A percentile compares a stretch with the other conserved stretches of the same genome.
These are phyloP conservation scores for Harringtonia aguacate DNA, from an alignment of 2,329 filamentous ascomycete species.

Conservation along the genomic window DNA sequence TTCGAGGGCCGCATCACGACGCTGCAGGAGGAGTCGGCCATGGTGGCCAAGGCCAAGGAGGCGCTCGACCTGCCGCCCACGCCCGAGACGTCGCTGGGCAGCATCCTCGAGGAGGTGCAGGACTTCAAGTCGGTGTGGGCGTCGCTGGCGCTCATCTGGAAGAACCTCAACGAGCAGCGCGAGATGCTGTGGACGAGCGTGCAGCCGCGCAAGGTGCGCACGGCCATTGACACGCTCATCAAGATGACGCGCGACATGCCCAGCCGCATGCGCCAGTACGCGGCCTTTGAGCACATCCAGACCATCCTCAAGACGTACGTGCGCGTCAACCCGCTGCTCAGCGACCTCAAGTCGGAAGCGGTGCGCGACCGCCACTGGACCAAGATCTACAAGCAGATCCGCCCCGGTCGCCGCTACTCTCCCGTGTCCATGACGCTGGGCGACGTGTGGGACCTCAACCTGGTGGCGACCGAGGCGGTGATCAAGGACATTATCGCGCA, in stretches of 20 bases:
- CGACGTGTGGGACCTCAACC: slow-evolving; percentile 95
- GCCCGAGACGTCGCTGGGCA: slow-evolving; percentile 69
- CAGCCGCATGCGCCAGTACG: slow-evolving; percentile 96
- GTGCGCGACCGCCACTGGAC: slow-evolving; percentile 95
- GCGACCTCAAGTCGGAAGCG: slow-evolving; percentile 90
- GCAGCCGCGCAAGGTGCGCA: slow-evolving; percentile 83
- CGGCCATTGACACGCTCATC: slow-evolving; percentile 80
- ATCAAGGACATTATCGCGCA: slow-evolving; percentile 92
- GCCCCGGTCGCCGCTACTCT: slow-evolving; percentile 87
- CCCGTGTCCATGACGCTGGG: slow-evolving; percentile 92
- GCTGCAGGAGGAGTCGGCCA: slow-evolving; percentile 78
- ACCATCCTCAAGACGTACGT: slow-evolving; percentile 77
- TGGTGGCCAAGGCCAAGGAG: slow-evolving; percentile 94
- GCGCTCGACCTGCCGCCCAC: slow-evolving; percentile 80
- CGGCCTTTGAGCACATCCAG: slow-evolving; percentile 98
- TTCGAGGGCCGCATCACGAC: slow-evolving; percentile 81
- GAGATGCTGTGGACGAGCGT: slow-evolving; percentile 93
- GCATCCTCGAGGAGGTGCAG: slow-evolving; percentile 88
- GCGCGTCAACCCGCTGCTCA: slow-evolving; percentile 80
- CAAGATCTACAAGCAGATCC: slow-evolving; percentile 94
- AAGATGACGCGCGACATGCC: slow-evolving; percentile 99
- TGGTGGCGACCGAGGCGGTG: slow-evolving; percentile 74
- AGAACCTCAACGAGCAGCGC: slow-evolving; percentile 83
- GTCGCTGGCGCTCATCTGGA: slow-evolving; percentile 91
- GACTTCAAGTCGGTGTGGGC: slow-evolving; percentile 99